Conservation (phyloP, 108 stramenopile species). For the Conticribra guillardii region DNA sequence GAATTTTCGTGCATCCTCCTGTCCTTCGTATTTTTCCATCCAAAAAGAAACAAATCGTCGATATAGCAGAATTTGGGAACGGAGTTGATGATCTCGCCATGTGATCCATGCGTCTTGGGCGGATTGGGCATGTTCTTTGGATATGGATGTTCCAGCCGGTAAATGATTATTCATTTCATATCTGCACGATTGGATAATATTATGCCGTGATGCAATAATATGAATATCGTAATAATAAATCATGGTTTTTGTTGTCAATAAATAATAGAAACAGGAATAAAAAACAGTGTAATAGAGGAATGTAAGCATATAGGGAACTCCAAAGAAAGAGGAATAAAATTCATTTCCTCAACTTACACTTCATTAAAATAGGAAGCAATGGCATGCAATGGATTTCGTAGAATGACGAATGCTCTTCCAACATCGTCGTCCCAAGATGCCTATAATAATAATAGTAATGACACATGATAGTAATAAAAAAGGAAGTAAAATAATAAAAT, state of each 20-base stretch:
- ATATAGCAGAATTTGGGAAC: slow-evolving; percentile 29
- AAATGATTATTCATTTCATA: slow-evolving; percentile 39
- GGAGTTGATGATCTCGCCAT: slow-evolving; percentile 39
- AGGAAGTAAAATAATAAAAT: no score
- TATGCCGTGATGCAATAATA: neutral
- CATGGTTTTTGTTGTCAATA: no score
- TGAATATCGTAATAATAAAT: neutral
- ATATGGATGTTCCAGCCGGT: slow-evolving; percentile 10
- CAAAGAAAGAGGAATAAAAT: no score
- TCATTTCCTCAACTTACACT: slow-evolving; percentile 26
- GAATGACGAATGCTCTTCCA: slow-evolving; percentile 19
- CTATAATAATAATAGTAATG: neutral
- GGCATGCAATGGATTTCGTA: slow-evolving; percentile 41
- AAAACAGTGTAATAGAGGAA: neutral
- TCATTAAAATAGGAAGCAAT: slow-evolving; percentile 40
- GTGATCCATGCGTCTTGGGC: slow-evolving; percentile 29
- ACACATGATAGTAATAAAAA: neutral
- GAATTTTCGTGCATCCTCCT: slow-evolving; percentile 28
- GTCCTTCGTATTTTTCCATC: slow-evolving; percentile 32
- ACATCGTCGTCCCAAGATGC: slow-evolving; percentile 36
- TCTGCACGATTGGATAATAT: neutral
- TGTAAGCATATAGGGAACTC: no score
- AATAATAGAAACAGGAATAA: neutral
- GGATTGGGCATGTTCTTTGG: slow-evolving; percentile 7
- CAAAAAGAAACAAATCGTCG: slow-evolving; percentile 42